Percentiles rank a stretch among this genome's conserved stretches.
Conservation (phyloP, 2,329 filamentous ascomycete species). For the Macrophomina tecta region DNA sequence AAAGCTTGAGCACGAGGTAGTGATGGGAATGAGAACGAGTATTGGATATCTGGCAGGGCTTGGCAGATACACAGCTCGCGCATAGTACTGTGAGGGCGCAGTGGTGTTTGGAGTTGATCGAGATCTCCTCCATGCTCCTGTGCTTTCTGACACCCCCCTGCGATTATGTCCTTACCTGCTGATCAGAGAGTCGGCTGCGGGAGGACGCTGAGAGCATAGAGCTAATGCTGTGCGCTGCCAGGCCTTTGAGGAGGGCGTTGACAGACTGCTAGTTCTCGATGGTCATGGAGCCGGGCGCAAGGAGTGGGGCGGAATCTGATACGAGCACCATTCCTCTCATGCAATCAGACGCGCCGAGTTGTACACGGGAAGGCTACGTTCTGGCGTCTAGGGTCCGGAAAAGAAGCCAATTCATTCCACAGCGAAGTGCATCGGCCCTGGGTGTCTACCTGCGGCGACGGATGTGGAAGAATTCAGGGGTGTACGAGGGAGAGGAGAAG, state of each 20-base stretch:
- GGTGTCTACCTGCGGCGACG: neutral
- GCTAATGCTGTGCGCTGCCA: no score
- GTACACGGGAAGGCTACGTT: neutral
- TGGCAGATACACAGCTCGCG: no score
- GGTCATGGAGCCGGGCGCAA: neutral
- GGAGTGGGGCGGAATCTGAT: constrained; percentile 10
- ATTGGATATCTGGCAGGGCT: neutral
- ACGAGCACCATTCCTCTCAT: neutral
- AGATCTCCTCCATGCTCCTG: neutral
- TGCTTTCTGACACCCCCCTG: neutral
- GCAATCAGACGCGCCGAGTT: no score
- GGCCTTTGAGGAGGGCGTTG: neutral
- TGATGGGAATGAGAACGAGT: neutral
- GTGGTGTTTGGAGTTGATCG: neutral
- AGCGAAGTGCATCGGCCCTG: neutral
- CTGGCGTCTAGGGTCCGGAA: neutral
- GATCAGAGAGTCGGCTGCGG: no score
- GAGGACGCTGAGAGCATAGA: no score
- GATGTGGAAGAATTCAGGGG: neutral
- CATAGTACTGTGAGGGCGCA: neutral
- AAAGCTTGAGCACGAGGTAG: neutral
- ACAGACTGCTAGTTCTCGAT: neutral
- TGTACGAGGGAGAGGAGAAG: neutral
- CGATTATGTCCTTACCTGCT: neutral
- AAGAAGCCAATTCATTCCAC: no score